Conservation (phyloP, 1,284 basidiomycete genomes). For the Lignosus rhinocerotis region DNA sequence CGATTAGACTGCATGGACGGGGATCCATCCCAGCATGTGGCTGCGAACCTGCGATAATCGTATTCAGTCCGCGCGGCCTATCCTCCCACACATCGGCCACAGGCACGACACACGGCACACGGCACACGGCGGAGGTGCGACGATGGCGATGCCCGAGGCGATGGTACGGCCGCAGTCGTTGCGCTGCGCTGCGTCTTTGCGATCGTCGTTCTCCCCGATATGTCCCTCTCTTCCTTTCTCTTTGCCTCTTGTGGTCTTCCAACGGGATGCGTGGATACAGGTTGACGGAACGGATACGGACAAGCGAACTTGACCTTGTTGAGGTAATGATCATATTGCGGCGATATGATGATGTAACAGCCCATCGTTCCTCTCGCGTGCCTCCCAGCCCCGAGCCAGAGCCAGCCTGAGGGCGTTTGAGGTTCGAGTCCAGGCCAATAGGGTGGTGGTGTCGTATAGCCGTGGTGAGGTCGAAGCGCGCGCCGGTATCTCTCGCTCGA, state of each 20-base stretch:
- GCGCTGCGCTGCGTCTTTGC: too few relatives aligned
- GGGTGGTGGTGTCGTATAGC: too few relatives aligned
- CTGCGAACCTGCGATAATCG: neutral
- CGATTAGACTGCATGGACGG: neutral
- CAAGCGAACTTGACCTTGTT: neutral
- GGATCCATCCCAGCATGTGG: neutral
- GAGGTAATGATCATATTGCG: neutral
- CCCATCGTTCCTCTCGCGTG: neutral
- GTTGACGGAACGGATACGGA: neutral
- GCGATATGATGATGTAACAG: neutral
- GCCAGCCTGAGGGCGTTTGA: too few relatives aligned
- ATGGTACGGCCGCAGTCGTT: too few relatives aligned
- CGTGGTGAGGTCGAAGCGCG: too few relatives aligned
- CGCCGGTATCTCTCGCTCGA: too few relatives aligned
- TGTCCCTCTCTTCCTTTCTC: neutral
- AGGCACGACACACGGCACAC: neutral
- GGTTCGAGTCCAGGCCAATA: too few relatives aligned
- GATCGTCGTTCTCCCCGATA: too few relatives aligned
- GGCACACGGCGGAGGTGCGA: neutral
- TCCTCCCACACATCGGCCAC: neutral
- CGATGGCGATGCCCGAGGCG: neutral
- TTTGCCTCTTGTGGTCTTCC: neutral
- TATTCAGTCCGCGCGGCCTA: neutral
- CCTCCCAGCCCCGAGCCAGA: too few relatives aligned
- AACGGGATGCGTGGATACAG: neutral